phyloP scores from a whole-genome alignment of 2,329 filamentous ascomycete species.

The Westerdykella sp. region DNA sequence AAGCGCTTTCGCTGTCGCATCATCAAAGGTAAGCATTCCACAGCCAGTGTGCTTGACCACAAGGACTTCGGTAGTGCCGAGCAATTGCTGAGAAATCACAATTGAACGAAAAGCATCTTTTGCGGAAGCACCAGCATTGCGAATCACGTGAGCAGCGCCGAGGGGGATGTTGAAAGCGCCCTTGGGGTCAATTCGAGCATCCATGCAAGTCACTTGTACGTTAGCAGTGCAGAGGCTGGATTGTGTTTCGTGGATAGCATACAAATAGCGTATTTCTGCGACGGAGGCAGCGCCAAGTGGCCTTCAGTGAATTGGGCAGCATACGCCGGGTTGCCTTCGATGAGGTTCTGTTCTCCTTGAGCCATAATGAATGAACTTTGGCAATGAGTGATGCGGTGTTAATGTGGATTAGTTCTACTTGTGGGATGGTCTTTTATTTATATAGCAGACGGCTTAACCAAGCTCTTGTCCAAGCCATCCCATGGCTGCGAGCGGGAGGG shows the following conservation, averaged over 20 bases:
- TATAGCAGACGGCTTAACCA: too few species aligned
- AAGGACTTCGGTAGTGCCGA: slow-evolving; percentile 69
- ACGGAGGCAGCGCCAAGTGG: slow-evolving; percentile 60
- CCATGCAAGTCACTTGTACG: slow-evolving; percentile 67
- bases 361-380: slow-evolving; percentile 8
- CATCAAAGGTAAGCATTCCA: slow-evolving; percentile 65
- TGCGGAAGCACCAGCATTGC: slow-evolving; percentile 58
- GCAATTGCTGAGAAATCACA: slow-evolving; percentile 70
- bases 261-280: slow-evolving; percentile 62
- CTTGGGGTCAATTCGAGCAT: slow-evolving; percentile 64
- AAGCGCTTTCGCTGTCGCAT: slow-evolving; percentile 49
- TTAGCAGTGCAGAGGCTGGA: neutral
- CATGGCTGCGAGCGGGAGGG: too few species aligned
- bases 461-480: too few species aligned
- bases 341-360: slow-evolving; percentile 50
- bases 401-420: too few species aligned
- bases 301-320: slow-evolving; percentile 58
- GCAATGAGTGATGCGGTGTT: too few species aligned
- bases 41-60: slow-evolving; percentile 70
- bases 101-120: slow-evolving; percentile 67
- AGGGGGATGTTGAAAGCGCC: slow-evolving; percentile 63
- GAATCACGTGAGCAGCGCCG: slow-evolving; percentile 72
- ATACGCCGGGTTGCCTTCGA: slow-evolving; percentile 53
- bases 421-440: too few species aligned
- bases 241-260: slow-evolving; percentile 15